Conservation (phyloP, 1,284 basidiomycete species). For the Apiotrichum laibachii region DNA sequence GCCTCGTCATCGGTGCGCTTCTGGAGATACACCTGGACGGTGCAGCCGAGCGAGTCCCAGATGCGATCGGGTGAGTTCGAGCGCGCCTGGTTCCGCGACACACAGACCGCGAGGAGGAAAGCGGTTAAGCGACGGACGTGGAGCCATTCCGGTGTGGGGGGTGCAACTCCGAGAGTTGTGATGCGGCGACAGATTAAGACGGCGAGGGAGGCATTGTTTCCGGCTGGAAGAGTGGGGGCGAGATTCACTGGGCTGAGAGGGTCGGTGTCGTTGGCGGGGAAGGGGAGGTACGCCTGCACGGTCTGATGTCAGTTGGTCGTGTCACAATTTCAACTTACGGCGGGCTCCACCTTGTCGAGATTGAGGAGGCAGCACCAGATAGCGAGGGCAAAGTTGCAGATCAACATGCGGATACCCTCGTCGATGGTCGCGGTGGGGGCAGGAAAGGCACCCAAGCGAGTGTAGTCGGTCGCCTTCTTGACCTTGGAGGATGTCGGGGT, state of each 20-base stretch:
- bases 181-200: conserved; percentile 15
- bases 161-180: background rate
- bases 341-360: conserved; percentile 6
- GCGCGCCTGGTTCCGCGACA: conserved; percentile 1
- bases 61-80: conserved; percentile 11
- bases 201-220: background rate
- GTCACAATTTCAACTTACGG: conserved; percentile 8
- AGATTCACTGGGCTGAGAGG: conserved; percentile 10
- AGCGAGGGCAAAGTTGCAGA: conserved; percentile 24
- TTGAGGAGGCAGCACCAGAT: conserved; percentile 29
- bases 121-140: conserved; percentile 9
- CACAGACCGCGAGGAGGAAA: conserved; percentile 8
- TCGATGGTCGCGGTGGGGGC: conserved; percentile 14
- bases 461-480: background rate
- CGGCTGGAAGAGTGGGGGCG: conserved; percentile 11
- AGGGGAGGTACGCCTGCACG: conserved; percentile 8
- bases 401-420: conserved; percentile 13
- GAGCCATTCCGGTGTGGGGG: conserved; percentile 8
- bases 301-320: background rate
- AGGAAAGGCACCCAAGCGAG: background rate
- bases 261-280: background rate
- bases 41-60: conserved; percentile 18
- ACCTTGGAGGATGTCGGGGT: background rate
- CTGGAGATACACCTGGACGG: conserved; percentile 8
- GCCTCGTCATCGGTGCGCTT: conserved; percentile 13